Evolutionary conservation across 2,329 filamentous ascomycete genomes (phyloP), one percentile per base, ranked within the genome.

Genomic region (Westerdykella ornata): DNA sequence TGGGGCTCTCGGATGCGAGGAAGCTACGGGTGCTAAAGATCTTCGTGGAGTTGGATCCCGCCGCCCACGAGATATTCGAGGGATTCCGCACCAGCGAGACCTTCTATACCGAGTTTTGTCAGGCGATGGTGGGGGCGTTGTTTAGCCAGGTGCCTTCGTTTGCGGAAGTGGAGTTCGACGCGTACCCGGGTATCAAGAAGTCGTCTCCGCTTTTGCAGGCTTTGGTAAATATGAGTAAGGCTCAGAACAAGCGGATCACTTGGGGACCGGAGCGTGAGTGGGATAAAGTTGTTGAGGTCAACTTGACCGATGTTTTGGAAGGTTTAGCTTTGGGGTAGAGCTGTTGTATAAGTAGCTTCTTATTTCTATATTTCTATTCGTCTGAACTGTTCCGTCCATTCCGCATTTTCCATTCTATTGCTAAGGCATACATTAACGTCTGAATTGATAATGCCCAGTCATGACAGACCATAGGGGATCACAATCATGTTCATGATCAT

Each of bases 21-120:
- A 77, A 72, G 36, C 74, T 84, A 15, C 72, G 74, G 20, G 71
- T 69, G 12, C 60, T 89, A 36, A 77, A 74, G 18, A 75, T 89
- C 9, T 85, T 85, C 55, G 77, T 88, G 17, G 80, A 88, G 61
- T 77, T 76, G 48, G 85, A 89, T 54, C 84, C 85, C 0, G 84
- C 68, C 38, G 62, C 80, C 39, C 75, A 83, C 51, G 73, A 71
- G 19, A 68, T 80, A 15, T 87, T 85, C 53, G 76, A 77, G 41
- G 84, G 82, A 0, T 88, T 84, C 53, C 75, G 82, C 12, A 73
- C 75, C 18, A 72, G 74, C 1, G 75, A 81, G 18, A 77, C 81
- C 1, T 87, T 84, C 48, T 89, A 86, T 56, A 84, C 86, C 45
- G 64, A 63, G 4, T 88, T 88, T 55, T 81, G 76, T 18, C 68